phyloP scores from a whole-genome alignment of 495 filamentous ascomycete genomes.

The Rusavskia elegans region DNA sequence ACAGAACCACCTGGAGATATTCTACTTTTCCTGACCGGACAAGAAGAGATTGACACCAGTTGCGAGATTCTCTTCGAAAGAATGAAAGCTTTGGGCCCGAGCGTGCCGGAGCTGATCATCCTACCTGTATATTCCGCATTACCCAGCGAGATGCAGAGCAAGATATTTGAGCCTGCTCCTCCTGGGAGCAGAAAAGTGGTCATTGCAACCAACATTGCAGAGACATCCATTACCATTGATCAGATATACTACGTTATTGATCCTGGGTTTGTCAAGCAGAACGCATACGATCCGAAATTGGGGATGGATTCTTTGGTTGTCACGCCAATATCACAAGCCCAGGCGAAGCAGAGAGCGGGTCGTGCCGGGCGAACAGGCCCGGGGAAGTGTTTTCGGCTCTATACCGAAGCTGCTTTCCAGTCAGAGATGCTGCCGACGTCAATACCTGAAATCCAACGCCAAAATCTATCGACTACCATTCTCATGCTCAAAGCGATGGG shows the following conservation, averaged over 20 bases:
- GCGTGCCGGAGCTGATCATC: conserved; percentile 83
- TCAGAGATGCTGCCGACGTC: conserved; percentile 94
- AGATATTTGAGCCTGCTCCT: conserved; percentile 87
- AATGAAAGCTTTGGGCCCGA: conserved; percentile 88
- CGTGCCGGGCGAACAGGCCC: conserved; percentile 89
- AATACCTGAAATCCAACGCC: conserved; percentile 91
- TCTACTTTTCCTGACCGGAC: conserved; percentile 86
- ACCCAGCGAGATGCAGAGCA: conserved; percentile 84
- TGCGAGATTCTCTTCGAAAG: conserved; percentile 86
- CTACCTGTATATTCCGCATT: conserved; percentile 88
- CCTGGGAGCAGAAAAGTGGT: conserved; percentile 84
- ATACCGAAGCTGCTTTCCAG: conserved; percentile 91
- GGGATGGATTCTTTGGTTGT: conserved; percentile 96
- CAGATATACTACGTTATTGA: conserved; percentile 96
- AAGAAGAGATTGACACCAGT: conserved; percentile 93
- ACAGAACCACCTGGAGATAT: conserved; percentile 86
- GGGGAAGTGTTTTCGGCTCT: conserved; percentile 90
- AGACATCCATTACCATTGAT: conserved; percentile 96
- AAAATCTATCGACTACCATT: conserved; percentile 88
- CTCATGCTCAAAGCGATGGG: conserved; percentile 99
- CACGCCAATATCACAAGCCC: conserved; percentile 89
- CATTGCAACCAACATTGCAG: conserved; percentile 96
- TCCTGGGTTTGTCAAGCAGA: conserved; percentile 95
- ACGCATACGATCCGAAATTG: conserved; percentile 89
- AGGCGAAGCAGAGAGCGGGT: conserved; percentile 87